A percentile compares a stretch with the other conserved stretches of the same genome.
phyloP scores from a whole-genome alignment of 2,329 filamentous ascomycete genomes.

The Xylaria sp. region DNA sequence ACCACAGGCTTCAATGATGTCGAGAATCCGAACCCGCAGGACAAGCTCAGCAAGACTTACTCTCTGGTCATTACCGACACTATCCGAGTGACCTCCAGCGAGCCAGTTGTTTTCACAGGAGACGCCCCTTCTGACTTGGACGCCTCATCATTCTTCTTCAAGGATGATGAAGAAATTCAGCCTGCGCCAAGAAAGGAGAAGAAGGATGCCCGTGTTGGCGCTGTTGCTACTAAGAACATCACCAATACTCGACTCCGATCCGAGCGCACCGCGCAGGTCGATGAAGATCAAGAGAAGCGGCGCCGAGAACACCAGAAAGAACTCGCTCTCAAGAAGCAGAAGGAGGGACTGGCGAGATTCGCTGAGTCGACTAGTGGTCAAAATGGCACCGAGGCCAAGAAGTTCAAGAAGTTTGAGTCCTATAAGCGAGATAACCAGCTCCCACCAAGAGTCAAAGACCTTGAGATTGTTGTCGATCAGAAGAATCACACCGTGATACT shows the following conservation, averaged over 20 bases:
- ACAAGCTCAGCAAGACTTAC: slow-evolving; percentile 84
- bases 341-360: slow-evolving; percentile 79
- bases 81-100: slow-evolving; percentile 74
- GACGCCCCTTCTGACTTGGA: slow-evolving; percentile 89
- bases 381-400: slow-evolving; percentile 91
- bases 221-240: slow-evolving; percentile 90
- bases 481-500: slow-evolving; percentile 89
- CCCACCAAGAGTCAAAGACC: slow-evolving; percentile 72
- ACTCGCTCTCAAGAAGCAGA: slow-evolving; percentile 78
- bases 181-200: slow-evolving; percentile 87
- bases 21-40: slow-evolving; percentile 78
- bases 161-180: slow-evolving; percentile 85
- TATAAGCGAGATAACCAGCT: slow-evolving; percentile 98
- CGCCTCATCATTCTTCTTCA: slow-evolving; percentile 97
- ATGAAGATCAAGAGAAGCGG: slow-evolving; percentile 83
- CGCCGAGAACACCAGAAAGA: slow-evolving; percentile 91
- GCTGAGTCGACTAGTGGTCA: slow-evolving; percentile 77
- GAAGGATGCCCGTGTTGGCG: slow-evolving; percentile 74
- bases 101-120: slow-evolving; percentile 85
- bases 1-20: slow-evolving; percentile 87
- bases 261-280: slow-evolving; percentile 79
- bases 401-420: slow-evolving; percentile 98
- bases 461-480: slow-evolving; percentile 83
- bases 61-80: slow-evolving; percentile 90
- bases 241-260: slow-evolving; percentile 88